Base-by-base conservation (phyloP, 352 stramenopile genomes). In the Phytophthora sp. region DNA sequence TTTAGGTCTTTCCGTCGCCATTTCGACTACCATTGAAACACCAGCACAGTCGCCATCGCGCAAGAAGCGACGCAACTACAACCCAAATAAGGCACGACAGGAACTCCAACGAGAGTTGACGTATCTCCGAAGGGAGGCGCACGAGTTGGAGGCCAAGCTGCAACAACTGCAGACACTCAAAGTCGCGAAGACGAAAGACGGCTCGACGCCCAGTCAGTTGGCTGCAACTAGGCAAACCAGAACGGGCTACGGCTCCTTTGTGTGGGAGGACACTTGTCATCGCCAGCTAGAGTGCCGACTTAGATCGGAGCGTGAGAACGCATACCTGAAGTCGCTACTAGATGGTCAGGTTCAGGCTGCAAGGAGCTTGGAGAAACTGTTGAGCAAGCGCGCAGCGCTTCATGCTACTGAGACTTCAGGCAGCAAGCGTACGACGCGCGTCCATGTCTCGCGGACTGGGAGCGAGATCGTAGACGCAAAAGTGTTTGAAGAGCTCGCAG, bases 1-100 rank as follows among this genome's bases (percentile, higher is more conserved):
- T 4, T 34, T 12, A 2, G 5, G 15, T n/a, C n/a, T n/a, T n/a
- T n/a, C n/a, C n/a, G 27, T 24, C 9, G 18, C 44, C 6, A 13
- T 24, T 38, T 31, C 32, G 17, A 37, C 31, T 48, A 17, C 31
- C 38, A 52, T 18, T 45, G 27, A 21, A 11, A 35, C n/a, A 27
- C 17, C 24, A 5, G 41, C 3, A 13, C 13, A 56, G 49, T 20
- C 49, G 7, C 2, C n/a, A 8, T 24, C n/a, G 17, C 17, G 27
- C 39, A 63, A 55, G 28, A 69, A 52, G 32, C 39, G 30, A 12
- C 64, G 50, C 31, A 65, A 38, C 17, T 69, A 61, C 38, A 72
- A 76, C 46, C 62, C 67, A 5, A 76, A 72, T 51, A 72, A 72
- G 23, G 67, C 67, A 26, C 55, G 67, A 0, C 56, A 72, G 4